Evolutionary conservation across 768 basidiomycete species (phyloP).

Genomic region (Tylopilus cervinicoccineus): DNA sequence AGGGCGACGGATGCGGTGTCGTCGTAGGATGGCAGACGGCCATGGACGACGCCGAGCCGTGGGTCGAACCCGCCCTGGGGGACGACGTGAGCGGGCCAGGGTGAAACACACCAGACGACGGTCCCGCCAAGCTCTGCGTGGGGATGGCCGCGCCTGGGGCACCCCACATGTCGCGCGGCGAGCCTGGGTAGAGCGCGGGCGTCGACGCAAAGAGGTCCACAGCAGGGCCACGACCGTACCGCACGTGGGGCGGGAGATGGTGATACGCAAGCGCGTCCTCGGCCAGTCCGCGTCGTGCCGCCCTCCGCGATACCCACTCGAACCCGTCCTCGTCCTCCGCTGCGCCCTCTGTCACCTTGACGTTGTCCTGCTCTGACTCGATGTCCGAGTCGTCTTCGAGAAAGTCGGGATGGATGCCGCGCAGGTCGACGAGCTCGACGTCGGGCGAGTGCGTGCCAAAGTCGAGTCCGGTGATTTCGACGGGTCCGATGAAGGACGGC

Average conservation of each 20-base stretch:
- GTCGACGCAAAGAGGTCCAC: constrained; percentile 58
- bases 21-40: constrained; percentile 15
- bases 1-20: constrained; percentile 15
- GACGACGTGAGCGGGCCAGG: constrained; percentile 33
- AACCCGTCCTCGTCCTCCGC: constrained; percentile 65
- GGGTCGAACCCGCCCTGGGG: constrained; percentile 16
- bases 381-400: constrained; percentile 62
- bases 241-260: constrained; percentile 69
- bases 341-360: constrained; percentile 48
- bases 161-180: constrained; percentile 44
- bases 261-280: constrained; percentile 57
- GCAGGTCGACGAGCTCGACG: constrained; percentile 84
- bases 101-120: constrained; percentile 24
- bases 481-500: constrained; percentile 95
- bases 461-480: constrained; percentile 80
- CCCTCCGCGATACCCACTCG: constrained; percentile 76
- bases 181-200: constrained; percentile 38
- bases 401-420: constrained; percentile 94
- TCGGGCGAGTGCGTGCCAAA: constrained; percentile 84
- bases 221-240: constrained; percentile 56
- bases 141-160: constrained; percentile 25
- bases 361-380: constrained; percentile 33
- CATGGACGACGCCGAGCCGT: constrained; percentile 12
- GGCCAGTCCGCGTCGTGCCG: constrained; percentile 49
- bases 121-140: constrained; percentile 27